Conservation (phyloP, 257 asterid species). For the Oldenlandia corymbosa region DNA sequence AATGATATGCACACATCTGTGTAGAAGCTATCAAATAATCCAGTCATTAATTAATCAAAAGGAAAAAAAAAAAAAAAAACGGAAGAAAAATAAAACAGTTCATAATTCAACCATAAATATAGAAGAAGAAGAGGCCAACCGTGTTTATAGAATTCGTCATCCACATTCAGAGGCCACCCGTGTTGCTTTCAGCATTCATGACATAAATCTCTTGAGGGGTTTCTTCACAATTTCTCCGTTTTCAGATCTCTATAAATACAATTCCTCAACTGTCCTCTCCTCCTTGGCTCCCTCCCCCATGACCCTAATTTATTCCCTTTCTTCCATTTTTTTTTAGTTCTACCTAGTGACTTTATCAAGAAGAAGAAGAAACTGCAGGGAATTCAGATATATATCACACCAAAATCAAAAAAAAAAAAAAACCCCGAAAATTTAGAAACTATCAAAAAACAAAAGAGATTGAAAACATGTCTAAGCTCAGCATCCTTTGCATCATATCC, state of each 20-base stretch:
- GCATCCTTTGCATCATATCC: slow-evolving; percentile 29
- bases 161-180: background rate
- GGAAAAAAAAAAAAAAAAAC: too few relatives aligned
- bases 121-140: slow-evolving; percentile 29
- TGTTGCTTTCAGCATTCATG: background rate
- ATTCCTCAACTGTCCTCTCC: background rate
- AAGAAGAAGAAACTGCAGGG: too few relatives aligned
- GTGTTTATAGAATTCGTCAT: slow-evolving; percentile 19
- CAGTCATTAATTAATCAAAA: background rate
- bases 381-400: too few relatives aligned
- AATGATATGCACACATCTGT: background rate
- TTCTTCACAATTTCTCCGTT: slow-evolving; percentile 7
- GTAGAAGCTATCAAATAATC: background rate
- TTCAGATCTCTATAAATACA: slow-evolving; percentile 17
- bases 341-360: too few relatives aligned
- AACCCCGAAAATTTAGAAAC: background rate
- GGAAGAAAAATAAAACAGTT: too few relatives aligned
- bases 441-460: too few relatives aligned
- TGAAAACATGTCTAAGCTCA: slow-evolving; percentile 38
- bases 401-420: background rate
- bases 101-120: slow-evolving; percentile 14
- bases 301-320: background rate
- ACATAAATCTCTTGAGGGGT: background rate
- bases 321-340: background rate
- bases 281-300: background rate